A percentile compares a stretch with the other conserved stretches of the same genome.
These are phyloP conservation scores for Lactifluus hygrophoroides DNA, from an alignment of 768 basidiomycete species.

Conservation along the genomic window DNA sequence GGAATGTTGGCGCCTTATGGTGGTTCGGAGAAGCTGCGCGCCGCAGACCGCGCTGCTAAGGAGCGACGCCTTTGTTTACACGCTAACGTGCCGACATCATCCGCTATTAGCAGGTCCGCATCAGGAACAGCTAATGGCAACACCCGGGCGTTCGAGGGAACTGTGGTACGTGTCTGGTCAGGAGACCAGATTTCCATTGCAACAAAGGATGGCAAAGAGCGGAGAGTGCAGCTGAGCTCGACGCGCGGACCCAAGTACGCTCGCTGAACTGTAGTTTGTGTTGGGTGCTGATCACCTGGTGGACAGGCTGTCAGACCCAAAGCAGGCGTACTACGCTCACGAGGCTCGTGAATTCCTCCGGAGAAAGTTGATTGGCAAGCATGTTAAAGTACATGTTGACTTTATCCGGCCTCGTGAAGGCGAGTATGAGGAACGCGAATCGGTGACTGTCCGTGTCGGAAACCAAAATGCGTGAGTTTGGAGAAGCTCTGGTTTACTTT, in stretches of 20 bases:
- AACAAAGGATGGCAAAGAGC: constrained; percentile 72
- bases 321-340: constrained; percentile 78
- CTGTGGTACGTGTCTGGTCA: constrained; percentile 83
- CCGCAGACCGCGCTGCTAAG: constrained; percentile 74
- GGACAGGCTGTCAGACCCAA: constrained; percentile 70
- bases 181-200: constrained; percentile 83
- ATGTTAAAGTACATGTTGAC: constrained; percentile 75
- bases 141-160: constrained; percentile 61
- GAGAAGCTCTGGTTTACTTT: background rate
- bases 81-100: constrained; percentile 41
- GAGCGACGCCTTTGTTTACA: constrained; percentile 66
- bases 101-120: constrained; percentile 41
- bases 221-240: constrained; percentile 80
- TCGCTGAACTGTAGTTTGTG: constrained; percentile 1
- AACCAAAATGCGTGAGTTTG: constrained; percentile 63
- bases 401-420: constrained; percentile 89
- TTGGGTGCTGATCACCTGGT: background rate
- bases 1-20: constrained; percentile 82
- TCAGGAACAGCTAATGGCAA: constrained; percentile 33
- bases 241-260: constrained; percentile 74
- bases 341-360: constrained; percentile 92
- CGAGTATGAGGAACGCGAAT: constrained; percentile 89
- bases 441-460: constrained; percentile 81
- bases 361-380: constrained; percentile 86
- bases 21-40: constrained; percentile 80